A percentile compares a stretch with the other conserved stretches of the same genome.
phyloP scores from a whole-genome alignment of 1,139 yeast genomes.

The Taphrina confusa region DNA sequence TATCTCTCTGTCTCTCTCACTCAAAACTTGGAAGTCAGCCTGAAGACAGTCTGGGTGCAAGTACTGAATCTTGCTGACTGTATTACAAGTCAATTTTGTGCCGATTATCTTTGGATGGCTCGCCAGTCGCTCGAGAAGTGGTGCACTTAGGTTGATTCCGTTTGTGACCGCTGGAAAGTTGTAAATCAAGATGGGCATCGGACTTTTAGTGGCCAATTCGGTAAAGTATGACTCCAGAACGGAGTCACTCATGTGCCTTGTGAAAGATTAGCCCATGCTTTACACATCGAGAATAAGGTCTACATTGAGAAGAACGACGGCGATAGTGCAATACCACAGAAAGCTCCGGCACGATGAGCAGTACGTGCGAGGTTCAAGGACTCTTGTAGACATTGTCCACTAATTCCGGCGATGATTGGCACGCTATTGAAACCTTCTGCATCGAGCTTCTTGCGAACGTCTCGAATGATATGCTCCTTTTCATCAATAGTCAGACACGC shows the following conservation, averaged over 20 bases:
- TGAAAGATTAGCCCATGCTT: background rate
- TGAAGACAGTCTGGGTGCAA: conserved; percentile 44
- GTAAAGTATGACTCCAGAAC: conserved; percentile 1
- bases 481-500: conserved; percentile 53
- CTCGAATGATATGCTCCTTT: conserved; percentile 47
- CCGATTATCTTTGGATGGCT: conserved; percentile 54
- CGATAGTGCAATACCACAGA: conserved; percentile 52
- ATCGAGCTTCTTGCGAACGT: conserved; percentile 49
- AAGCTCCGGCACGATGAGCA: conserved; percentile 52
- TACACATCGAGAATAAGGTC: no score
- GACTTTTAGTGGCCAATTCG: conserved; percentile 10
- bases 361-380: conserved; percentile 49
- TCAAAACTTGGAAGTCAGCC: conserved; percentile 46
- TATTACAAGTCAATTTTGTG: conserved; percentile 53
- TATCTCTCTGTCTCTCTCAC: no score
- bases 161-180: conserved; percentile 56
- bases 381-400: conserved; percentile 51
- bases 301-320: conserved; percentile 53
- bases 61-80: conserved; percentile 49
- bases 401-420: conserved; percentile 54
- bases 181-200: conserved; percentile 54
- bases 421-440: conserved; percentile 44
- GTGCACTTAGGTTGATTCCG: conserved; percentile 47
- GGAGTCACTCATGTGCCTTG: conserved; percentile 12
- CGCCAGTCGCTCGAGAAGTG: conserved; percentile 45